Base-by-base conservation (phyloP, 2,329 filamentous ascomycete species). In the Fusarium sp. region DNA sequence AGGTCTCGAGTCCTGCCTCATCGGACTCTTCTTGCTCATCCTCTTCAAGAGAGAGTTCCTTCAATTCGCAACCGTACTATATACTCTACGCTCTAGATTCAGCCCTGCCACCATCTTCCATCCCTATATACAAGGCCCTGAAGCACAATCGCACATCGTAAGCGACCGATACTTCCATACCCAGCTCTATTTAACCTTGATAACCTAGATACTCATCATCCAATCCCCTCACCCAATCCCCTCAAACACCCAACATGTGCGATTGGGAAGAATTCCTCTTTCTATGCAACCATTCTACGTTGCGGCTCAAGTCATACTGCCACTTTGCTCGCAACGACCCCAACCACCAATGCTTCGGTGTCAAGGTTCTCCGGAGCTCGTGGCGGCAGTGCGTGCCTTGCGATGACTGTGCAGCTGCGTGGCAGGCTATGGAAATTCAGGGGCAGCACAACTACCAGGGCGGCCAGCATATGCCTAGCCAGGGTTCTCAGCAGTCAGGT, bases 281-380 rank as follows among this genome's bases (percentile, higher is more conserved):
- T 80, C 82, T 80, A 61, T 95, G 93, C 84, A 86, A 86, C 33
- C 92, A 94, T 82, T 87, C 85, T 6, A 83, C 85, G 18, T 82
- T 87, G 29, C 88, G 90, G 22, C 85, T 93, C 33, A 90, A 91
- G 78, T 91, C 90, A 27, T 89, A 94, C 81, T 95, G 93, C 81
- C 93, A 95, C 82, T 91, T 91, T 74, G 92, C 93, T 7, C 91
- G 93, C 68, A 94, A 93, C 79, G 91, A 94, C 75, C 90, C 90
- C 1, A 86, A 88, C 70, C 92, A 95, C 80, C 86, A 90, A 76
- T 95, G 93, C 81, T 89, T 89, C 73, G 87, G 91, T 13, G 89
- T 94, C 65, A 92, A 93, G 83, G 89, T 89, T 42, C 86, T 93
- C 69, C 88, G 90, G 27, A 84, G 90, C 71, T 89, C 89, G 79